phyloP scores from a whole-genome alignment of 352 stramenopile genomes.

The Salisapilia sapeloensis region DNA sequence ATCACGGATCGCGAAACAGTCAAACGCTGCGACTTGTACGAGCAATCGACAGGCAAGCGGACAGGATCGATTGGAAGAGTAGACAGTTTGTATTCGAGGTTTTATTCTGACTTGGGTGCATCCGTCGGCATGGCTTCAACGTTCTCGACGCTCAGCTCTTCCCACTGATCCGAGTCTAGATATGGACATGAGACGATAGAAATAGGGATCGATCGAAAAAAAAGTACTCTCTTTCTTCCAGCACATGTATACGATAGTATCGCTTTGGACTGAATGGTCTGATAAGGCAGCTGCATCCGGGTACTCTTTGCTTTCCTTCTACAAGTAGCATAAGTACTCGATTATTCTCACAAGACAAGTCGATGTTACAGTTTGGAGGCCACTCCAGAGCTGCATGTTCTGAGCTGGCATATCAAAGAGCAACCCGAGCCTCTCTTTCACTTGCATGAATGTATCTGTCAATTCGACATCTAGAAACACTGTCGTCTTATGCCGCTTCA shows the following conservation, averaged over 20 bases:
- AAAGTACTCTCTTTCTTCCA: conserved; percentile 76
- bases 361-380: conserved; percentile 28
- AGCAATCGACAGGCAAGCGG: conserved; percentile 37
- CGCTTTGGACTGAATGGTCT: conserved; percentile 74
- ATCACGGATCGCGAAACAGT: conserved; percentile 82
- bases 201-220: conserved; percentile 1
- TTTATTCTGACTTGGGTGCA: too few relatives aligned
- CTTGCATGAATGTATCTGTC: conserved; percentile 54
- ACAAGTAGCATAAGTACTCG: background rate
- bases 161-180: conserved; percentile 61
- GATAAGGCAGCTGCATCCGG: conserved; percentile 57
- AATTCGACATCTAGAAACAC: conserved; percentile 77
- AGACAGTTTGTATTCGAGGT: too few relatives aligned
- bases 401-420: conserved; percentile 38
- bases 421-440: conserved; percentile 66
- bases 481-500: conserved; percentile 78
- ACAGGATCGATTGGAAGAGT: conserved; percentile 9
- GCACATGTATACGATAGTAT: conserved; percentile 74
- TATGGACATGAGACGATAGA: background rate
- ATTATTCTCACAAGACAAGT: conserved; percentile 1
- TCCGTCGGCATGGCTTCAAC: conserved; percentile 20
- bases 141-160: conserved; percentile 57
- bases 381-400: conserved; percentile 57
- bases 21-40: conserved; percentile 20
- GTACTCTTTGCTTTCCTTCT: conserved; percentile 65